A percentile compares a stretch with the other conserved stretches of the same genome.
Evolutionary conservation across 2,329 filamentous ascomycete species (phyloP).

Genomic region (Pseudogymnoascus pannorum): DNA sequence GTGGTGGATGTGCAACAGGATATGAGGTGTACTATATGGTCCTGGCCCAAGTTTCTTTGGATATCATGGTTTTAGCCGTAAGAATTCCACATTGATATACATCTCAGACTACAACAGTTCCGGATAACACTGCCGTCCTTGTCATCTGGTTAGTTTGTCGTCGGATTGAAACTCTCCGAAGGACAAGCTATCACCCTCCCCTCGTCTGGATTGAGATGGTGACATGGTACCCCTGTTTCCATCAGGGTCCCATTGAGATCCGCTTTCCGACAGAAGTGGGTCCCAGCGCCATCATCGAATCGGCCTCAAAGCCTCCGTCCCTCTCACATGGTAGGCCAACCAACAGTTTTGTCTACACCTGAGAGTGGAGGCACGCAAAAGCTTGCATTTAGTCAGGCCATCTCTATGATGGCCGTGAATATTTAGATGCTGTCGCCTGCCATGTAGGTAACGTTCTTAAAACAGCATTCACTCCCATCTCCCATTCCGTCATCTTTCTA

Average conservation of each 20-base stretch:
- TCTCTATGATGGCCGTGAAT: background rate
- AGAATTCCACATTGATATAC: background rate
- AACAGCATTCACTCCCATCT: conserved; percentile 9
- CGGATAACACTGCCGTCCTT: background rate
- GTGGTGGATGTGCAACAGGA: background rate
- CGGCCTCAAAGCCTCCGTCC: background rate
- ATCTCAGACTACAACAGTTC: background rate
- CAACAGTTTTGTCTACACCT: background rate
- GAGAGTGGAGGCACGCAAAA: background rate
- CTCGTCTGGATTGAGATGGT: background rate
- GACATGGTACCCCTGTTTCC: background rate
- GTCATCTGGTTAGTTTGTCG: background rate
- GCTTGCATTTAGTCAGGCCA: background rate
- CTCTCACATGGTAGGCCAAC: background rate
- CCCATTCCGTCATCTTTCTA: conserved; percentile 7
- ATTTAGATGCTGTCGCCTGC: background rate
- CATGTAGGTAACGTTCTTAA: background rate
- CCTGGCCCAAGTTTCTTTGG: background rate
- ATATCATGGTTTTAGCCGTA: background rate
- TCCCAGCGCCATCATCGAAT: background rate
- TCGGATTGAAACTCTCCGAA: background rate
- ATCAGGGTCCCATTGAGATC: background rate
- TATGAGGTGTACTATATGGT: background rate
- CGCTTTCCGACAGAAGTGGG: background rate
- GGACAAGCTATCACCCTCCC: background rate